Evolutionary conservation across 1,139 yeast species (phyloP).

Genomic region (Debaryomycetaceae sp.): DNA sequence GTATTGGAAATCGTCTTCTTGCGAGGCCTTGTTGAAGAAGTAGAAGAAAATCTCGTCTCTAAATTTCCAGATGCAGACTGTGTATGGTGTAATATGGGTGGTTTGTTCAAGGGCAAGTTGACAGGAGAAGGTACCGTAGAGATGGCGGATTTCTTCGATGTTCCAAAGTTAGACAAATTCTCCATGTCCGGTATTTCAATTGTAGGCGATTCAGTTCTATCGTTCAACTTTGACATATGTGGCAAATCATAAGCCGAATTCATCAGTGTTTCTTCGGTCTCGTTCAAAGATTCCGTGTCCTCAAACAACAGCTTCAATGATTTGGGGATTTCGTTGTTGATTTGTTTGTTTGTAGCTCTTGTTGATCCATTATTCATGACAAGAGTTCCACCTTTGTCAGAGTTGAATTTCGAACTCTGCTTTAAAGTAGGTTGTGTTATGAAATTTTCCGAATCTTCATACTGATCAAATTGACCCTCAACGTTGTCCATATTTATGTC

Average conservation of each 20-base stretch:
- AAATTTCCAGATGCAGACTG: conserved; percentile 46
- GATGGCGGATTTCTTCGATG: conserved; percentile 10
- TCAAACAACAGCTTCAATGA: conserved; percentile 73
- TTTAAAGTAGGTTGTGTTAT: conserved; percentile 29
- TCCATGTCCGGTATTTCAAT: conserved; percentile 48
- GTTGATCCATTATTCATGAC: neutral
- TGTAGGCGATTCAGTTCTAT: conserved; percentile 39
- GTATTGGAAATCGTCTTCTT: conserved; percentile 34
- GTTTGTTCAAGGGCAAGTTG: conserved; percentile 34
- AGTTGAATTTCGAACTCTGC: conserved; percentile 9
- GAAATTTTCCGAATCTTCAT: conserved; percentile 31
- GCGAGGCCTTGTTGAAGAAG: conserved; percentile 10
- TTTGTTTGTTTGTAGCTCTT: conserved; percentile 1
- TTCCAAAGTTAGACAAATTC: conserved; percentile 23
- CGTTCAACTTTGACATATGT: conserved; percentile 9
- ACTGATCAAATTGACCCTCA: conserved; percentile 21
- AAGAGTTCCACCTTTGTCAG: conserved; percentile 1
- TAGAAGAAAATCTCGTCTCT: conserved; percentile 32
- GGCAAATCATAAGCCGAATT: conserved; percentile 14
- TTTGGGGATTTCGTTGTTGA: conserved; percentile 56
- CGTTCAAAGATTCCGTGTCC: conserved; percentile 23
- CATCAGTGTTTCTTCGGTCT: conserved; percentile 9
- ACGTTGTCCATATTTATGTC: conserved; percentile 53
- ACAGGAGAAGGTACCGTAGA: conserved; percentile 19
- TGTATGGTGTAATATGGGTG: conserved; percentile 47